Conservation (phyloP, 1,284 basidiomycete genomes). For the Fereydounia khargensis region DNA sequence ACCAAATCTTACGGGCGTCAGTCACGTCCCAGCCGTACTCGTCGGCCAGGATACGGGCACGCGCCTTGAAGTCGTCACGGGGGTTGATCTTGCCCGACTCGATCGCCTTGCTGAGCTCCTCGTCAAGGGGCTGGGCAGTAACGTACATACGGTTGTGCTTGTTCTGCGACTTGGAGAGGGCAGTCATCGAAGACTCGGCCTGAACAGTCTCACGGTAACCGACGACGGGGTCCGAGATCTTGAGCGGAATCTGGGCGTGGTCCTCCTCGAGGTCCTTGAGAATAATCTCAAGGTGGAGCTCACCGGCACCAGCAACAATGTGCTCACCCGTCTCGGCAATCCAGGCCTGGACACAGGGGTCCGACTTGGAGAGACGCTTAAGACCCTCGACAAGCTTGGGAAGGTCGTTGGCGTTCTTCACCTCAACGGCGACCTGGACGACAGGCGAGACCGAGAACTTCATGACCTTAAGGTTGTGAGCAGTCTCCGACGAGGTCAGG, state of each 20-base stretch:
- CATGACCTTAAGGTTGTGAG: constrained; percentile 99
- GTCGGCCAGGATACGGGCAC: constrained; percentile 93
- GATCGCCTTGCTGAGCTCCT: constrained; percentile 90
- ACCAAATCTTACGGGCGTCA: constrained; percentile 99
- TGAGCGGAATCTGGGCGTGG: constrained; percentile 98
- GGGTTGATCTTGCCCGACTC: constrained; percentile 81
- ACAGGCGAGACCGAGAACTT: constrained; percentile 88
- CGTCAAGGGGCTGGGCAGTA: constrained; percentile 87
- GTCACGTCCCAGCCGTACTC: constrained; percentile 98
- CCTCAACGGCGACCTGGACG: constrained; percentile 98
- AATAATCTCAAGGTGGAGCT: constrained; percentile 98
- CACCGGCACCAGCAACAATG: constrained; percentile 98
- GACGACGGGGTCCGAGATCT: constrained; percentile 98
- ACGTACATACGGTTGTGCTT: constrained; percentile 99
- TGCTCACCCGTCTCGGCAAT: constrained; percentile 92
- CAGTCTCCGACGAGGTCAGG: constrained; percentile 93
- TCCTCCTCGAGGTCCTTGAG: constrained; percentile 99
- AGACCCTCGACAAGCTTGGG: constrained; percentile 99
- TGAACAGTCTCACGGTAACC: constrained; percentile 98
- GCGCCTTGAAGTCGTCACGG: constrained; percentile 96
- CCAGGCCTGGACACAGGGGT: constrained; percentile 97
- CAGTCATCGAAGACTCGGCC: constrained; percentile 90
- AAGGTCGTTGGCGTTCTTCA: constrained; percentile 98
- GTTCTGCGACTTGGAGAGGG: constrained; percentile 99
- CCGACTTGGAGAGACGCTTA: constrained; percentile 99